These are phyloP conservation scores for Eurotiales sp. DNA, from an alignment of 2,329 filamentous ascomycete species.

Conservation along the genomic window DNA sequence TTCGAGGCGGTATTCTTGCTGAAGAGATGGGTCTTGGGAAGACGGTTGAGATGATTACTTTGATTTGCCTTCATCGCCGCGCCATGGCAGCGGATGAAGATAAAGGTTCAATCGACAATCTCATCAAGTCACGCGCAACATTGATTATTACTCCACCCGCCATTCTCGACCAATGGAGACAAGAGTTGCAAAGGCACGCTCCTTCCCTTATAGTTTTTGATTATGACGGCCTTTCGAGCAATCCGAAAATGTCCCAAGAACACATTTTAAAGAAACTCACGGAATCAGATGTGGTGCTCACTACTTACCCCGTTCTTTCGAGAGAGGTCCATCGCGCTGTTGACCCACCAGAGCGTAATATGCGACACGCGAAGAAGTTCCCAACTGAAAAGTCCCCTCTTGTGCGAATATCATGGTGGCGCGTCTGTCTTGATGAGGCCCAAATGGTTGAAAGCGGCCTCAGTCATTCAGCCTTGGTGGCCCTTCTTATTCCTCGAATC, in stretches of 20 bases:
- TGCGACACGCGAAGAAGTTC: constrained; percentile 62
- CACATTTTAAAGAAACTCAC: constrained; percentile 46
- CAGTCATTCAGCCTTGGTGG: constrained; percentile 75
- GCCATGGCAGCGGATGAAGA: constrained; percentile 15
- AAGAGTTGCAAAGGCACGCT: constrained; percentile 56
- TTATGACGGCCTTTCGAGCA: constrained; percentile 53
- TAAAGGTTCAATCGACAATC: constrained; percentile 19
- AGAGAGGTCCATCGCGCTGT: constrained; percentile 74
- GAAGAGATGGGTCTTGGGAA: constrained; percentile 52
- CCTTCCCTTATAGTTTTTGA: constrained; percentile 54
- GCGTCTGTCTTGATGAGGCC: constrained; percentile 65
- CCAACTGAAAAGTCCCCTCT: constrained; percentile 69
- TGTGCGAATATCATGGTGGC: constrained; percentile 81
- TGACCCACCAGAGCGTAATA: constrained; percentile 65
- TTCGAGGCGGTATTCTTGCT: constrained; percentile 46
- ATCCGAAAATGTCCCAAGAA: constrained; percentile 31
- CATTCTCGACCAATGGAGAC: constrained; percentile 61
- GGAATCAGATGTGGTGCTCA: constrained; percentile 55
- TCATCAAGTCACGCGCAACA: constrained; percentile 50
- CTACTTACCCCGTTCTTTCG: constrained; percentile 67
- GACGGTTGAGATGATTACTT: constrained; percentile 47
- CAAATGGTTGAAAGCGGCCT: constrained; percentile 93
- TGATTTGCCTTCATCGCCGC: constrained; percentile 42
- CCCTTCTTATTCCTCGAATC: constrained; percentile 71
- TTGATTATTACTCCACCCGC: constrained; percentile 61